Percentiles rank a stretch among this genome's conserved stretches.
phyloP scores from a whole-genome alignment of 306 rosid species.

The Calophaca sinica region DNA sequence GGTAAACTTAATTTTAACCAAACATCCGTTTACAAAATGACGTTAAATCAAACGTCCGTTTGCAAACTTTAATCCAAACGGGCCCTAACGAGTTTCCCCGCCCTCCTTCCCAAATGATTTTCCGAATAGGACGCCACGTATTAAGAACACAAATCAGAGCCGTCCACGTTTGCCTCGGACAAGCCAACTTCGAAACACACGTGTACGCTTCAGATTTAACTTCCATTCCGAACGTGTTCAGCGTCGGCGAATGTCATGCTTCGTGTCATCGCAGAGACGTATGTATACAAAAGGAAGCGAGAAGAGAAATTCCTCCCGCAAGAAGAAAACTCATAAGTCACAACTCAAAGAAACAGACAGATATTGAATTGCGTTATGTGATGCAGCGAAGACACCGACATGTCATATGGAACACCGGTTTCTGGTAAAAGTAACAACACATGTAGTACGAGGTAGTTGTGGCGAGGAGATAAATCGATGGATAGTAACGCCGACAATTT shows the following conservation, averaged over 20 bases:
- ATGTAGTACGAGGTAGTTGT: slow-evolving; percentile 4
- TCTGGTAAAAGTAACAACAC: background rate
- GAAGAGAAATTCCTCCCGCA: background rate
- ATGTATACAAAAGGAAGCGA: slow-evolving; percentile 17
- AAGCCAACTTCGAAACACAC: slow-evolving; percentile 17
- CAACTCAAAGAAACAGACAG: background rate
- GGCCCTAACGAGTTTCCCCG: too few species aligned
- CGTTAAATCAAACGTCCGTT: too few species aligned
- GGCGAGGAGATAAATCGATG: background rate
- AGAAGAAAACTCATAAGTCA: background rate
- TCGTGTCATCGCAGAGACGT: slow-evolving; percentile 9
- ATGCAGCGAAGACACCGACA: background rate
- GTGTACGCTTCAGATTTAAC: slow-evolving; percentile 40
- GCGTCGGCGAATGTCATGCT: slow-evolving; percentile 1
- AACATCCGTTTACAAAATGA: too few species aligned
- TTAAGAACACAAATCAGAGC: background rate
- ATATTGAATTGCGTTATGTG: background rate
- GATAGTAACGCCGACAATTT: background rate
- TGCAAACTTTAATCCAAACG: too few species aligned
- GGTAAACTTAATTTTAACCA: too few species aligned
- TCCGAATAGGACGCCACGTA: slow-evolving; percentile 45
- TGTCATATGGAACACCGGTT: slow-evolving; percentile 15
- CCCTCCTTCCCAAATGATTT: background rate
- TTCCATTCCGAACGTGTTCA: background rate
- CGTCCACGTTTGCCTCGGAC: slow-evolving; percentile 39